Evolutionary conservation across 2,329 filamentous ascomycete genomes (phyloP).

Genomic region (Pyrenochaeta sp.): DNA sequence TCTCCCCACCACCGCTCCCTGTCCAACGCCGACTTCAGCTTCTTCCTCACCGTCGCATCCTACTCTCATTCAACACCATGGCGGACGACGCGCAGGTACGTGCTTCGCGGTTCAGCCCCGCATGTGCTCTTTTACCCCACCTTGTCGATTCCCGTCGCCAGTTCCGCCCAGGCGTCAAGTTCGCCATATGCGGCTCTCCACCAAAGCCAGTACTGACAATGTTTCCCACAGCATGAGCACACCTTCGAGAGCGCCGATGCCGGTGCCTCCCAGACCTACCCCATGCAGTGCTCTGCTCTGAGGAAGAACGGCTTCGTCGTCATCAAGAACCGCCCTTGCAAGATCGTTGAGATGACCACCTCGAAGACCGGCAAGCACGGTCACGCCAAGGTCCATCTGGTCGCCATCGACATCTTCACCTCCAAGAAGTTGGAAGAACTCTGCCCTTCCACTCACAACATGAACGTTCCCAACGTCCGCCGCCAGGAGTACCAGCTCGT

Average conservation of each 20-base stretch:
- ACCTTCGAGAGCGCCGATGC: conserved; percentile 95
- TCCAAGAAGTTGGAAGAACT: conserved; percentile 99
- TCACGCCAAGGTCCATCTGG: conserved; percentile 99
- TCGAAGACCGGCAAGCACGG: conserved; percentile 99
- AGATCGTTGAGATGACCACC: conserved; percentile 99
- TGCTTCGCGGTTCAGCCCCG: conserved; percentile 27
- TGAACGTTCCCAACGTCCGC: conserved; percentile 94
- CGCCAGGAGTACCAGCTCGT: conserved; percentile 95
- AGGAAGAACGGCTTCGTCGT: conserved; percentile 99
- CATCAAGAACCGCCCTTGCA: conserved; percentile 99
- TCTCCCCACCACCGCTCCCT: conserved; percentile 39
- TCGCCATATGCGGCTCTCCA: conserved; percentile 4
- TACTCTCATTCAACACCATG: conserved; percentile 63
- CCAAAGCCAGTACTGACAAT: conserved; percentile 25
- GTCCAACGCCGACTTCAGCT: conserved; percentile 36
- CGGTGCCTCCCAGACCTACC: conserved; percentile 92
- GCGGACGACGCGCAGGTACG: conserved; percentile 73
- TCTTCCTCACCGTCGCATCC: conserved; percentile 45
- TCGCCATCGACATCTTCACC: conserved; percentile 99
- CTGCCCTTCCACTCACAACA: conserved; percentile 95
- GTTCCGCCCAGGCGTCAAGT: conserved; percentile 38
- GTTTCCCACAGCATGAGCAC: conserved; percentile 61
- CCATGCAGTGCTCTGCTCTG: conserved; percentile 99
- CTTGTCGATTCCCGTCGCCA: conserved; percentile 43
- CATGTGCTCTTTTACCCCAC: conserved; percentile 48